Evolutionary conservation across 2,329 filamentous ascomycete genomes (phyloP).

Genomic region (Tricladium varicosporioides): DNA sequence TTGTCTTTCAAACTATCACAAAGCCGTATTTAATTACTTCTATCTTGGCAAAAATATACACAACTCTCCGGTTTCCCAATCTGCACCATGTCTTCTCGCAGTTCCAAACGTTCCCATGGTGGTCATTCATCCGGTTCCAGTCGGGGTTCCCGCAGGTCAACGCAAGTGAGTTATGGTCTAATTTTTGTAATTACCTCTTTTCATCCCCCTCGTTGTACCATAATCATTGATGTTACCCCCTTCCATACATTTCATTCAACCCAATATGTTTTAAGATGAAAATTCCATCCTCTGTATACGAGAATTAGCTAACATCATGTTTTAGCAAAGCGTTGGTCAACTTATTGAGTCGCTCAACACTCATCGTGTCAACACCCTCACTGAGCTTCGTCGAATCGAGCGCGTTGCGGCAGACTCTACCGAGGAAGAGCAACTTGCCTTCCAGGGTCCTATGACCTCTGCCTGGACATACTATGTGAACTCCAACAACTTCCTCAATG

Average conservation of each 20-base stretch:
- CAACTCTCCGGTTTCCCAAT: neutral
- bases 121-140: slow-evolving; percentile 18
- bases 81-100: slow-evolving; percentile 23
- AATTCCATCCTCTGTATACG: neutral
- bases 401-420: slow-evolving; percentile 58
- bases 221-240: neutral
- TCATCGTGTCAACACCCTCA: slow-evolving; percentile 71
- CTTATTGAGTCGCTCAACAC: slow-evolving; percentile 62
- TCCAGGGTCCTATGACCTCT: slow-evolving; percentile 63
- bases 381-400: slow-evolving; percentile 70
- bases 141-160: slow-evolving; percentile 21
- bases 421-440: slow-evolving; percentile 56
- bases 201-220: neutral
- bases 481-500: slow-evolving; percentile 66
- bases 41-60: neutral
- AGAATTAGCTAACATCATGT: slow-evolving; percentile 11
- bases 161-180: slow-evolving; percentile 32
- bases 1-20: too few species aligned
- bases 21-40: too few species aligned
- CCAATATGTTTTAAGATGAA: neutral
- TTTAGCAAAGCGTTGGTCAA: slow-evolving; percentile 38
- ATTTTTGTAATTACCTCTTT: slow-evolving; percentile 28
- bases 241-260: neutral
- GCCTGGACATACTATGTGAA: slow-evolving; percentile 73
- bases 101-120: slow-evolving; percentile 18